Conservation (phyloP, 768 basidiomycete species). For the Hygrophorus pudorinus region DNA sequence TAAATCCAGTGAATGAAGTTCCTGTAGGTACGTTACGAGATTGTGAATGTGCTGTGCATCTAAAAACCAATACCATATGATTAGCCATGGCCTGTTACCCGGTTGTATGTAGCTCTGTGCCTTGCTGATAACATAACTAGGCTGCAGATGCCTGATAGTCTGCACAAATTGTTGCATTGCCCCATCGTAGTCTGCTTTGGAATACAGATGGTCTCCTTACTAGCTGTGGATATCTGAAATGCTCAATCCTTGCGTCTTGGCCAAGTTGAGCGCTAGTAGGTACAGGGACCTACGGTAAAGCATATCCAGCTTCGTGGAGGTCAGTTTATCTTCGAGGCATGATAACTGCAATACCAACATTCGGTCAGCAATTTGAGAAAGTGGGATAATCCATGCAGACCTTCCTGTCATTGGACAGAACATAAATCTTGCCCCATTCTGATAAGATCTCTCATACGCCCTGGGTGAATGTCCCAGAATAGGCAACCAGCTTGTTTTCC, state of each 20-base stretch:
- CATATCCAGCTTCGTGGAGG: slow-evolving; percentile 76
- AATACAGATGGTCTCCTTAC: slow-evolving; percentile 87
- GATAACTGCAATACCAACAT: slow-evolving; percentile 34
- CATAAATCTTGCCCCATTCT: slow-evolving; percentile 72
- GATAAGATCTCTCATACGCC: slow-evolving; percentile 80
- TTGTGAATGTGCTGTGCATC: slow-evolving; percentile 95
- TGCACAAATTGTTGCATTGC: slow-evolving; percentile 89
- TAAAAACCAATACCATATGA: slow-evolving; percentile 54
- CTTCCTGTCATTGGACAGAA: slow-evolving; percentile 70
- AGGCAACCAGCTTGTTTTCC: slow-evolving; percentile 85
- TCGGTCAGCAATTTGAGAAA: not conserved
- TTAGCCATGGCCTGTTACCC: not conserved
- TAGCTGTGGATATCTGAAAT: slow-evolving; percentile 84
- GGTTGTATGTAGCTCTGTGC: slow-evolving; percentile 26
- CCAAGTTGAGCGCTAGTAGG: slow-evolving; percentile 71
- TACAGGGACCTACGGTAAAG: slow-evolving; percentile 76
- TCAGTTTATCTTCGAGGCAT: slow-evolving; percentile 69
- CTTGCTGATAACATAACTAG: slow-evolving; percentile 96
- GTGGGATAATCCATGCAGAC: slow-evolving; percentile 30
- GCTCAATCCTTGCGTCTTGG: slow-evolving; percentile 66
- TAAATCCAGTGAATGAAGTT: slow-evolving; percentile 78
- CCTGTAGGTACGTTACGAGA: slow-evolving; percentile 92
- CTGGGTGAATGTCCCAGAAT: slow-evolving; percentile 68
- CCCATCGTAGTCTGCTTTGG: slow-evolving; percentile 85
- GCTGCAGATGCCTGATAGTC: slow-evolving; percentile 82